Evolutionary conservation across 768 basidiomycete species (phyloP), one percentile per base, ranked within the genome.

Genomic region (Sporobolomyces pararoseus): DNA sequence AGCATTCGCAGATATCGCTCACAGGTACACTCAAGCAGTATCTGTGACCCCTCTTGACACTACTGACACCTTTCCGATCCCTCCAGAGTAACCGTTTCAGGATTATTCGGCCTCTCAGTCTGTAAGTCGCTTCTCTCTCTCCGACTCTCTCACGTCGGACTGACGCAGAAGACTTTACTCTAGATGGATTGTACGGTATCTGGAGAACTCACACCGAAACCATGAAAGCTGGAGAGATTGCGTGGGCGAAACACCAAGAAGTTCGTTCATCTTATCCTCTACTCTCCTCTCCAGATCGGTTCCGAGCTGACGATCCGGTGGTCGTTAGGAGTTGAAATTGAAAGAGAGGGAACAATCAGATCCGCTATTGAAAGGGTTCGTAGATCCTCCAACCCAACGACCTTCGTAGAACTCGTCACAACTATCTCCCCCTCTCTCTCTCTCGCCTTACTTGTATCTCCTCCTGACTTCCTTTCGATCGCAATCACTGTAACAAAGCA

Each of bases 121-220:
- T 72, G 66, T 63, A 25, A 23, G 66, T 42, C 39, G 9, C 34
- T 39, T 34, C 52, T 35, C 39, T 46, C 44, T 37, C 39, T 39
- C 23, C 51, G 39, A 27, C 13, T 55, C 39, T 7, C 32, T 9
- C 0, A 25, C 5, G 10, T 4, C 39, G 23, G 19, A 16, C 39
- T 34, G 44, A 60, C 16, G 39, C 12, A 39, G 53, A 35, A 9
- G 39, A 17, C 39, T 17, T 9, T 9, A 9, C 10, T 42, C 3
- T 17, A 68, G 67, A 72, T 57, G 71, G 71, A 14, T 32, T 72
- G 51, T 64, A 64, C 27, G 71, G 71, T 13, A 68, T 65, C 63
- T 68, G 31, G 35, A 37, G 51, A 12, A 53, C 49, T 21, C 71
- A 72, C 63, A 59, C 29, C 14, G 58, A 60, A 16, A 72, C 66